A percentile compares a stretch with the other conserved stretches of the same genome.
phyloP scores from a whole-genome alignment of 2,329 filamentous ascomycete genomes.

The Talaromyces pinophilus region DNA sequence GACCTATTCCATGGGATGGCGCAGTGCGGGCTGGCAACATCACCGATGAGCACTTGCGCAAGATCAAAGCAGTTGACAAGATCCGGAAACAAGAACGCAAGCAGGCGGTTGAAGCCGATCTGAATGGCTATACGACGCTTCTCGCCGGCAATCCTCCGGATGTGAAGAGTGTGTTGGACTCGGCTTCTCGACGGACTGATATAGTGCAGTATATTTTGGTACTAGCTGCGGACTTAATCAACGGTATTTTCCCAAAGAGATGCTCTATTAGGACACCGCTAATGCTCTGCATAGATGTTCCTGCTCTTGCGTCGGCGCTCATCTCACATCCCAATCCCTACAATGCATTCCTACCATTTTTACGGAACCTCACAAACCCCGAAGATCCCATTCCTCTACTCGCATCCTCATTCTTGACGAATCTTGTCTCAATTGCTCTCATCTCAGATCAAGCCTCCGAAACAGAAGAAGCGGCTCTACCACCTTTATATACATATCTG shows the following conservation, averaged over 20 bases:
- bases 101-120: slow-evolving; percentile 76
- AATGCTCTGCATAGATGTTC: slow-evolving; percentile 63
- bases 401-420: slow-evolving; percentile 81
- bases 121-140: slow-evolving; percentile 75
- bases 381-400: slow-evolving; percentile 88
- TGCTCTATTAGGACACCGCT: neutral
- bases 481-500: slow-evolving; percentile 81
- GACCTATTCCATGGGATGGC: slow-evolving; percentile 97
- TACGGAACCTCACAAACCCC: slow-evolving; percentile 79
- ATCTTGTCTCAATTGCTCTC: slow-evolving; percentile 68
- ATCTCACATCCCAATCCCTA: slow-evolving; percentile 69
- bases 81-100: slow-evolving; percentile 87
- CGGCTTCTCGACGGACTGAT: slow-evolving; percentile 79
- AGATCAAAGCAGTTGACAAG: slow-evolving; percentile 96
- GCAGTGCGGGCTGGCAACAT: slow-evolving; percentile 91
- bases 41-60: slow-evolving; percentile 88
- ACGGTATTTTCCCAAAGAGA: slow-evolving; percentile 57
- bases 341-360: slow-evolving; percentile 78
- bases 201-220: slow-evolving; percentile 95
- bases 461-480: slow-evolving; percentile 74
- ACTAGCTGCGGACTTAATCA: slow-evolving; percentile 80
- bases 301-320: slow-evolving; percentile 73
- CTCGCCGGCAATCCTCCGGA: slow-evolving; percentile 67
- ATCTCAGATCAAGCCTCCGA: slow-evolving; percentile 59
- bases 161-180: slow-evolving; percentile 76